Conservation (phyloP, 805 yeast species). For the Debaryomyces prosopidis region DNA sequence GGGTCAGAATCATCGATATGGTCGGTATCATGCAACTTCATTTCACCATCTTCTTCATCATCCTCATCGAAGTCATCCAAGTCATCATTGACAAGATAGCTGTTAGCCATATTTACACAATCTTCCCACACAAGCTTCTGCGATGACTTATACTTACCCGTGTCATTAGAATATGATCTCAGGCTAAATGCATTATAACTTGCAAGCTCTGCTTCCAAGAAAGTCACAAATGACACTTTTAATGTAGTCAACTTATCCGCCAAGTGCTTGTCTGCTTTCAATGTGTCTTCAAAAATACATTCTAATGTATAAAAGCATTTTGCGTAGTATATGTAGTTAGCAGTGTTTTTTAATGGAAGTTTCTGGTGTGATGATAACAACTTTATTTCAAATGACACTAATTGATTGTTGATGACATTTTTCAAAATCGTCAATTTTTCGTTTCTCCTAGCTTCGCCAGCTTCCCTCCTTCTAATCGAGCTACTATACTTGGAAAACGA, state of each 20-base stretch:
- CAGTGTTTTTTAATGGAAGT: constrained; percentile 23
- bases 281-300: constrained; percentile 17
- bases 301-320: constrained; percentile 35
- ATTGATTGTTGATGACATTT: constrained; percentile 27
- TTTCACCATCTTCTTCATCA: constrained; percentile 11
- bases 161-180: constrained; percentile 13
- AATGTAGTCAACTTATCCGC: constrained; percentile 16
- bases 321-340: constrained; percentile 30
- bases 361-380: constrained; percentile 9
- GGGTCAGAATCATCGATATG: constrained; percentile 6
- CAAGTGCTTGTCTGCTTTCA: constrained; percentile 12
- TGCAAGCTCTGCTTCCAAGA: constrained; percentile 27
- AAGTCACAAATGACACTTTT: constrained; percentile 22
- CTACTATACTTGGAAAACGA: constrained; percentile 21
- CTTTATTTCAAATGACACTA: constrained; percentile 31
- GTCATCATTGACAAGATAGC: constrained; percentile 9
- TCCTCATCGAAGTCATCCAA: constrained; percentile 16
- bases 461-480: constrained; percentile 13
- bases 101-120: constrained; percentile 3
- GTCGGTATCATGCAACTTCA: not conserved
- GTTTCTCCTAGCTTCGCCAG: constrained; percentile 16
- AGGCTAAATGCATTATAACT: constrained; percentile 16
- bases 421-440: constrained; percentile 26
- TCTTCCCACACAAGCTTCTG: constrained; percentile 15
- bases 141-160: constrained; percentile 15